These are phyloP conservation scores for Flagelloscypha sp. DNA, from an alignment of 768 basidiomycete species.

Conservation along the genomic window DNA sequence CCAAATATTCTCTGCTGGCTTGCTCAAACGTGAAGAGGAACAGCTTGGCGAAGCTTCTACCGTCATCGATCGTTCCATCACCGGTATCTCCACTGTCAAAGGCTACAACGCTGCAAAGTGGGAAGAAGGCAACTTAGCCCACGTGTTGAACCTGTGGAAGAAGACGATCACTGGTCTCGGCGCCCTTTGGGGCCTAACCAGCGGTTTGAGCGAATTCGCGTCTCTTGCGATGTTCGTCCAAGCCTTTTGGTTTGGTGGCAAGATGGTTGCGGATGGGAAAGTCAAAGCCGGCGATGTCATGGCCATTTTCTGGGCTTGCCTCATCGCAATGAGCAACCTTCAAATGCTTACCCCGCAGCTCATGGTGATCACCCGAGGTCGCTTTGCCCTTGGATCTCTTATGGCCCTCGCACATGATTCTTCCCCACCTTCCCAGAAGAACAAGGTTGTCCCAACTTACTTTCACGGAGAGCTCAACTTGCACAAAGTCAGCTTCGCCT, in stretches of 20 bases:
- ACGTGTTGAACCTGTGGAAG: too few species aligned
- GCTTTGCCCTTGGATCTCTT: constrained; percentile 37
- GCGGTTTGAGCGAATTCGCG: constrained; percentile 30
- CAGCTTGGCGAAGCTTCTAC: constrained; percentile 63
- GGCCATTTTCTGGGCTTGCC: constrained; percentile 43
- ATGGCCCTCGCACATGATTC: constrained; percentile 29
- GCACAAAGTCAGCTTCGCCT: constrained; percentile 33
- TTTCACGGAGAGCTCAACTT: constrained; percentile 37
- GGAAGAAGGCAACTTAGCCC: too few species aligned
- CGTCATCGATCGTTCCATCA: constrained; percentile 37
- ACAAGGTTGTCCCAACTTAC: constrained; percentile 24
- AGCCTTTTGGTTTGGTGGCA: constrained; percentile 43
- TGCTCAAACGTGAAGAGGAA: constrained; percentile 57
- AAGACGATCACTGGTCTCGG: constrained; percentile 19
- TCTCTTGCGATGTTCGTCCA: constrained; percentile 37
- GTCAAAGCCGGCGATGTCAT: constrained; percentile 32
- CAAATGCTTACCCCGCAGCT: constrained; percentile 32
- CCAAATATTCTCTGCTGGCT: constrained; percentile 58
- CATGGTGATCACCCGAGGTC: constrained; percentile 33
- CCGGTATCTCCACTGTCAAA: too few species aligned
- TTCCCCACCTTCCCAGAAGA: constrained; percentile 32
- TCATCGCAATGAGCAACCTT: constrained; percentile 31
- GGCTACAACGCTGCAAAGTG: too few species aligned
- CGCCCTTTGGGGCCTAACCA: constrained; percentile 31
- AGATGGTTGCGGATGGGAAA: constrained; percentile 31